Evolutionary conservation across 371 early-diverging fungal genomes (phyloP).

Genomic region (Rhizopus delemar): DNA sequence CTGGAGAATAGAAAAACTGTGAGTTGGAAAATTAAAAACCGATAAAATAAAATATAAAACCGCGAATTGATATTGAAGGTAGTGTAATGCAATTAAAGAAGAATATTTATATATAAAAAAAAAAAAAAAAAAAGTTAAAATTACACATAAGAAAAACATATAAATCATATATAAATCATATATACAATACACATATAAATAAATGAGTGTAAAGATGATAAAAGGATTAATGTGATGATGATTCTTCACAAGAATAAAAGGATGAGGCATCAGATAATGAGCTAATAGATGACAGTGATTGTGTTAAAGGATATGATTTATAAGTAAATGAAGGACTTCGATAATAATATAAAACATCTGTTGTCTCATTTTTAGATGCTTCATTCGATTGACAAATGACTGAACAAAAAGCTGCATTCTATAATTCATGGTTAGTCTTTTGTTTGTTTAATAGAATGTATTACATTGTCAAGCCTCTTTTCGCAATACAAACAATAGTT

Average conservation of each 20-base stretch:
- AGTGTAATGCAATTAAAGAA: no score
- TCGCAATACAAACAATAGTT: conserved; percentile 2
- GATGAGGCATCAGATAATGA: background rate
- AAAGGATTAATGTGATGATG: background rate
- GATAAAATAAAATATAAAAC: no score
- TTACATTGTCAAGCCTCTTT: background rate
- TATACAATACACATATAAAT: background rate
- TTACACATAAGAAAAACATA: no score
- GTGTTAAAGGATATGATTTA: background rate
- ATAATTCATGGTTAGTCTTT: background rate
- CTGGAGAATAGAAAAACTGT: no score
- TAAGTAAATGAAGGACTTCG: background rate
- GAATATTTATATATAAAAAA: no score
- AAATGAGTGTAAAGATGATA: background rate
- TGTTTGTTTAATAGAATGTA: background rate
- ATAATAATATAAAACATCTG: background rate
- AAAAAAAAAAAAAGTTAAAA: no score
- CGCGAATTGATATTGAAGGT: no score
- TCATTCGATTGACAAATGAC: background rate
- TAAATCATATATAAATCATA: background rate
- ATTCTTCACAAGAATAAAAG: background rate
- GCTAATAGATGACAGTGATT: background rate
- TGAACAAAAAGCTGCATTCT: conserved; percentile 3
- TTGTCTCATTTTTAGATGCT: background rate
- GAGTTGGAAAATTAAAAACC: no score